phyloP scores from a whole-genome alignment of 148 eudicot genomes.

The Vaccinium darrowii region DNA sequence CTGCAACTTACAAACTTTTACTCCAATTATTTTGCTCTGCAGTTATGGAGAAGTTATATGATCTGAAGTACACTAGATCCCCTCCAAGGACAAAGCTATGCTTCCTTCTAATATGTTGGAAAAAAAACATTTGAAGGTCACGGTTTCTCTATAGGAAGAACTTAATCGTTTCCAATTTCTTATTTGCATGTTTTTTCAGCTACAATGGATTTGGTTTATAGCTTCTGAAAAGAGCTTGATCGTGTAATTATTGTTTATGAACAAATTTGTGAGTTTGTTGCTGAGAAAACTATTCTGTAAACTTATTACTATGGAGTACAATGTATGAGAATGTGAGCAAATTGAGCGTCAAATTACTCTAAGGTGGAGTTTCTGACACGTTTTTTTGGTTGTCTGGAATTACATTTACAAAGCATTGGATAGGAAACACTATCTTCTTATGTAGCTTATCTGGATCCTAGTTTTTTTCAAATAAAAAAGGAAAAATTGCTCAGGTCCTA shows the following conservation, averaged over 20 bases:
- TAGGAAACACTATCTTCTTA: no score
- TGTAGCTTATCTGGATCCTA: no score
- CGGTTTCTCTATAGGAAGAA: background rate
- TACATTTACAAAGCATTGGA: no score
- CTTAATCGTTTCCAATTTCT: no score
- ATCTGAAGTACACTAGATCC: background rate
- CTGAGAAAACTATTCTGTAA: background rate
- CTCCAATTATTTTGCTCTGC: background rate
- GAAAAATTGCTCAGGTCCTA: no score
- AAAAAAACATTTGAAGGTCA: background rate
- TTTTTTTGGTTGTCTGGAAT: no score
- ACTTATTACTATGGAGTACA: background rate
- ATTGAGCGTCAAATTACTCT: no score
- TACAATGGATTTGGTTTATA: background rate
- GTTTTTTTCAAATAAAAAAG: no score
- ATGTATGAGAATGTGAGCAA: no score
- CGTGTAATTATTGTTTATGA: background rate
- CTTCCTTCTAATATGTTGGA: background rate
- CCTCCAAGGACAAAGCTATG: background rate
- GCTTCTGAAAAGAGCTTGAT: background rate
- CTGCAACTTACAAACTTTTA: background rate
- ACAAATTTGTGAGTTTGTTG: background rate
- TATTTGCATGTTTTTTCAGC: background rate
- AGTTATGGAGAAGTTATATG: background rate
- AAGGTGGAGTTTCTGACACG: no score